These are phyloP conservation scores for Clavariopsis aquatica DNA, from an alignment of 495 filamentous ascomycete genomes.

Conservation along the genomic window DNA sequence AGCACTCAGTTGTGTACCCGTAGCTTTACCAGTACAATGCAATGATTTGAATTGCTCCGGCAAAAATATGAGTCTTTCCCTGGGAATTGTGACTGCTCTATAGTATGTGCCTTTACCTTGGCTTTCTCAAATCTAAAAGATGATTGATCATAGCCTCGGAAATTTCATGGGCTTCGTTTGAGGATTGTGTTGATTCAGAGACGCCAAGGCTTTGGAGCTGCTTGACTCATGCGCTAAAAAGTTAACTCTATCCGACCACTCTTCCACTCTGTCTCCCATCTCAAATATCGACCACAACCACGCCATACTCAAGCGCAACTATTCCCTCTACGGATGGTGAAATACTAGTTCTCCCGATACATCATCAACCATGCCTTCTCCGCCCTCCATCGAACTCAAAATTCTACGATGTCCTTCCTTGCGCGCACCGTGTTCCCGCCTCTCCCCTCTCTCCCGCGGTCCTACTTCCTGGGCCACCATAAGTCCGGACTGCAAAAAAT, in stretches of 20 bases:
- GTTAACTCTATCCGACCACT: not conserved
- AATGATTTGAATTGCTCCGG: not conserved
- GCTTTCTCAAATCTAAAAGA: no score
- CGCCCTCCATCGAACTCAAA: not conserved
- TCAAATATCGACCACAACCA: not conserved
- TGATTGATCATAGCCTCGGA: no score
- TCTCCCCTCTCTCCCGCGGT: conserved; percentile 72
- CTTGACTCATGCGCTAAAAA: conserved; percentile 13
- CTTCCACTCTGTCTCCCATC: not conserved
- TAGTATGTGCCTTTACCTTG: no score
- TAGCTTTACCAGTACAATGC: no score
- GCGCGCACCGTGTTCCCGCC: conserved; percentile 71
- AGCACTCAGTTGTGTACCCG: no score
- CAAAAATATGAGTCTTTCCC: not conserved
- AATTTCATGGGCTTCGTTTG: not conserved
- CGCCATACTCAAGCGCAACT: not conserved
- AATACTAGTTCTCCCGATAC: not conserved
- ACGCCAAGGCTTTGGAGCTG: conserved; percentile 3
- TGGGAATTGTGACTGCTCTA: not conserved
- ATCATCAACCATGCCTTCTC: not conserved
- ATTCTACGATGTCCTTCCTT: conserved; percentile 55
- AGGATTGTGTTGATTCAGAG: not conserved
- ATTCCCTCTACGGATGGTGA: not conserved
- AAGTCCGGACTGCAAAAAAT: conserved; percentile 78
- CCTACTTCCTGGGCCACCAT: conserved; percentile 98